These are phyloP conservation scores for Lactarius tabidus DNA, from an alignment of 768 basidiomycete genomes.

Conservation along the genomic window DNA sequence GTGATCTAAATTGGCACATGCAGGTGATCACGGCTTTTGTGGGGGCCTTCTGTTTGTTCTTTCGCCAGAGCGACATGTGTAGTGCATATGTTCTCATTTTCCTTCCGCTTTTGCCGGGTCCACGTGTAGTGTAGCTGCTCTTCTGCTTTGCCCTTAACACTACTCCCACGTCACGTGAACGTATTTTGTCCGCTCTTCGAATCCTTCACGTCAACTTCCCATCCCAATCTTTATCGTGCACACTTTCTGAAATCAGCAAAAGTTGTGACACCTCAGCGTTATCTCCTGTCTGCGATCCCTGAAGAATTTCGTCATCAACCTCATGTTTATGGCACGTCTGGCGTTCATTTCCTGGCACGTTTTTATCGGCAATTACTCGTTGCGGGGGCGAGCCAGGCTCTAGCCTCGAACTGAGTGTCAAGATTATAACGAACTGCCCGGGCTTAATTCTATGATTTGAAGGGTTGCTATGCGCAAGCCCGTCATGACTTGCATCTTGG, in stretches of 20 bases:
- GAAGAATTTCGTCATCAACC: constrained; percentile 19
- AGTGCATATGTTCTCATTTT: constrained; percentile 16
- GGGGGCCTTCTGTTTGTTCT: constrained; percentile 5
- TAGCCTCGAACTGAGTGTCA: constrained; percentile 6
- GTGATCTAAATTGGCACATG: constrained; percentile 22
- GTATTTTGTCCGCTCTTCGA: not conserved
- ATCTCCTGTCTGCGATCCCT: constrained; percentile 1
- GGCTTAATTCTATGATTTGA: not conserved
- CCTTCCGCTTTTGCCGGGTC: not conserved
- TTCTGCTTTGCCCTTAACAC: not conserved
- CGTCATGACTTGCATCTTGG: constrained; percentile 1
- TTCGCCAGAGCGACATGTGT: constrained; percentile 20
- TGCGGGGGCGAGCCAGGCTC: constrained; percentile 15
- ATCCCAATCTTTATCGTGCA: not conserved
- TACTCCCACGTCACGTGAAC: constrained; percentile 8
- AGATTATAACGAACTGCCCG: not conserved
- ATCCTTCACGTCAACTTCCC: not conserved
- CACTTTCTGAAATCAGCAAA: not conserved
- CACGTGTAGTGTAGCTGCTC: not conserved
- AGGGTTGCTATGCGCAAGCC: constrained; percentile 18
- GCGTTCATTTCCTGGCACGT: constrained; percentile 18
- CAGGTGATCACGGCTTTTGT: constrained; percentile 16
- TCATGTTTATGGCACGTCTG: constrained; percentile 20
- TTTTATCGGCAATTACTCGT: constrained; percentile 20
- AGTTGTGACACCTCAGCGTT: not conserved